Conservation (phyloP, 148 eudicot species). For the Nepenthes gracilis region DNA sequence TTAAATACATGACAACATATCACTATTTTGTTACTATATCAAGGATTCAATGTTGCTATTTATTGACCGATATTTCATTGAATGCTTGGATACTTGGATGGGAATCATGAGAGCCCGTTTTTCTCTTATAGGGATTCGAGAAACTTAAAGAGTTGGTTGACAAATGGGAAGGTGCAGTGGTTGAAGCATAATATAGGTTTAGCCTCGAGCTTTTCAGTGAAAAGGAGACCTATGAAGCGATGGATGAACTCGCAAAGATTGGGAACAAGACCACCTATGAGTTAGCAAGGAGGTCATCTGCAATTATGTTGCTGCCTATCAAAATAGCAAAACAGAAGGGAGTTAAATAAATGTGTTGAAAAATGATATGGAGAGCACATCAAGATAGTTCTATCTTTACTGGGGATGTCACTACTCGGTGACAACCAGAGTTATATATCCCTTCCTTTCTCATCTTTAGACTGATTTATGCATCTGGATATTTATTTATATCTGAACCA, state of each 20-base stretch:
- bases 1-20: too few species aligned
- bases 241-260: slow-evolving; percentile 58
- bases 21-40: too few species aligned
- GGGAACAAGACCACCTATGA: slow-evolving; percentile 72
- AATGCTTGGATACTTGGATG: neutral
- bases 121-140: slow-evolving; percentile 55
- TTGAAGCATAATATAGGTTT: slow-evolving; percentile 17
- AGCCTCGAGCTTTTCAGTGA: slow-evolving; percentile 70
- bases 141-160: slow-evolving; percentile 71
- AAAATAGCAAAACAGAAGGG: slow-evolving; percentile 36
- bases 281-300: slow-evolving; percentile 70
- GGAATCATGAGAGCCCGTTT: neutral
- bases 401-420: neutral
- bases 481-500: too few species aligned
- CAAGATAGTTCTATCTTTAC: neutral
- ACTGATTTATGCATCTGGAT: too few species aligned
- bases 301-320: slow-evolving; percentile 49
- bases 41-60: too few species aligned
- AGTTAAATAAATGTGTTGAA: neutral
- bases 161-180: slow-evolving; percentile 63
- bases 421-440: neutral
- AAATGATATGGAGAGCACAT: neutral
- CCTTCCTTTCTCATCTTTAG: too few species aligned
- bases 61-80: too few species aligned
- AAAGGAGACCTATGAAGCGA: slow-evolving; percentile 52